Evolutionary conservation across 2,329 filamentous ascomycete genomes (phyloP).

Genomic region (Xylaria sp.): DNA sequence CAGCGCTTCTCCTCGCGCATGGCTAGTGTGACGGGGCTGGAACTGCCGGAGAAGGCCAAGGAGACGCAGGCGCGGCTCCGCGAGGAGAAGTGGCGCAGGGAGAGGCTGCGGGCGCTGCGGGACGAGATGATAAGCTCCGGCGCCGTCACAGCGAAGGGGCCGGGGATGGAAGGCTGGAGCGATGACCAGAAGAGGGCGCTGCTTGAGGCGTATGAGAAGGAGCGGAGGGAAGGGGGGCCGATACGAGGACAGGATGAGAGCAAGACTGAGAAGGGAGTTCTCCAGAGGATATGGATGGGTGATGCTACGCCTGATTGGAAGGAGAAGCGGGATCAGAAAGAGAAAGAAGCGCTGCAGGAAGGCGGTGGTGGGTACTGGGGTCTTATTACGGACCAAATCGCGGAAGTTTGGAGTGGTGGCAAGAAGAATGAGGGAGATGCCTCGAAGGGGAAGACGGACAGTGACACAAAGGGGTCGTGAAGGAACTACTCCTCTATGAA

Average conservation of each 20-base stretch:
- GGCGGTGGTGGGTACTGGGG: slow-evolving; percentile 65
- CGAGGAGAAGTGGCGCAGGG: slow-evolving; percentile 56
- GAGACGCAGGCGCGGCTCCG: slow-evolving; percentile 60
- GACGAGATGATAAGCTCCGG: slow-evolving; percentile 27
- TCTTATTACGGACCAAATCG: slow-evolving; percentile 67
- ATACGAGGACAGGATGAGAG: slow-evolving; percentile 16
- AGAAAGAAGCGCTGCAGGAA: slow-evolving; percentile 64
- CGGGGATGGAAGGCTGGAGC: slow-evolving; percentile 44
- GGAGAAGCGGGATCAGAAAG: slow-evolving; percentile 62
- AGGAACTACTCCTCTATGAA: slow-evolving; percentile 35
- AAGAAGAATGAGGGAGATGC: slow-evolving; percentile 47
- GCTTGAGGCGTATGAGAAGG: slow-evolving; percentile 30
- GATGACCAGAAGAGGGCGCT: slow-evolving; percentile 34
- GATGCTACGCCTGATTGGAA: slow-evolving; percentile 66
- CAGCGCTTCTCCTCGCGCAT: slow-evolving; percentile 59
- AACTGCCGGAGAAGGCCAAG: slow-evolving; percentile 67
- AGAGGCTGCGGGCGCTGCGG: slow-evolving; percentile 42
- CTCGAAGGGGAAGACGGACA: slow-evolving; percentile 49
- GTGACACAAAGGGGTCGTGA: background rate
- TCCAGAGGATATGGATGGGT: slow-evolving; percentile 69
- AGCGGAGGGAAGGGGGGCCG: slow-evolving; percentile 22
- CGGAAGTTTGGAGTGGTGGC: slow-evolving; percentile 59
- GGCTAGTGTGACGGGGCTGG: slow-evolving; percentile 59
- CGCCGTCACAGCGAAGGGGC: slow-evolving; percentile 42
- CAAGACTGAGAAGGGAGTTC: slow-evolving; percentile 43